These are phyloP conservation scores for Misopates orontium DNA, from an alignment of 257 asterid genomes.

Conservation along the genomic window DNA sequence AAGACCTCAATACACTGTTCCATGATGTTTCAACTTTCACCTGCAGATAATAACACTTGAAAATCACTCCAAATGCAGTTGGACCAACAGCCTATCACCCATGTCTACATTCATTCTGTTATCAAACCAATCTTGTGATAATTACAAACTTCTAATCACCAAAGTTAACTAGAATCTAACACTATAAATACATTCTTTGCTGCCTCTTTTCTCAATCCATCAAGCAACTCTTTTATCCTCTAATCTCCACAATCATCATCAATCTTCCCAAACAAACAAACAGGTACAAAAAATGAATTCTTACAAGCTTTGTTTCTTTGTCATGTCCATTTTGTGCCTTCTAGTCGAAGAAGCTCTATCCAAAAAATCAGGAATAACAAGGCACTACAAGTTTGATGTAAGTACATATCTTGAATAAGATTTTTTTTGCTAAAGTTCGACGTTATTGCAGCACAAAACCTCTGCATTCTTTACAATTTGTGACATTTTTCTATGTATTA, in stretches of 20 bases:
- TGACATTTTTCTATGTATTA: background rate
- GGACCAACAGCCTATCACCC: conserved; percentile 28
- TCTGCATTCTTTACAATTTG: background rate
- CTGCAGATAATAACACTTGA: conserved; percentile 39
- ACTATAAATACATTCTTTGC: conserved; percentile 24
- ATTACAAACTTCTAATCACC: background rate
- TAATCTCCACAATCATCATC: background rate
- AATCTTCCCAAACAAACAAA: background rate
- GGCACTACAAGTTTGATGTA: conserved; percentile 60
- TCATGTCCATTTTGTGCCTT: conserved; percentile 30
- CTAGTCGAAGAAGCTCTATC: conserved; percentile 34
- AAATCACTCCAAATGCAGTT: conserved; percentile 44
- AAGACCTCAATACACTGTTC: background rate
- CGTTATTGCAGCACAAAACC: background rate
- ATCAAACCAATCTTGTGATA: conserved; percentile 17
- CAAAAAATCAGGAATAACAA: conserved; percentile 41
- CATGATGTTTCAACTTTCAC: conserved; percentile 23
- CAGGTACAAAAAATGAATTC: conserved; percentile 32
- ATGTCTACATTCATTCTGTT: conserved; percentile 35
- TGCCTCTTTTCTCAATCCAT: conserved; percentile 10
- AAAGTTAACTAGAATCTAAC: background rate
- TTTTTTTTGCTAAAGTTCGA: background rate
- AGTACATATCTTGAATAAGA: background rate
- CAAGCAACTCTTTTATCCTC: background rate
- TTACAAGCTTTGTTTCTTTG: conserved; percentile 13